Conservation (phyloP, 345 rosid species). For the Citrus reticulata region DNA sequence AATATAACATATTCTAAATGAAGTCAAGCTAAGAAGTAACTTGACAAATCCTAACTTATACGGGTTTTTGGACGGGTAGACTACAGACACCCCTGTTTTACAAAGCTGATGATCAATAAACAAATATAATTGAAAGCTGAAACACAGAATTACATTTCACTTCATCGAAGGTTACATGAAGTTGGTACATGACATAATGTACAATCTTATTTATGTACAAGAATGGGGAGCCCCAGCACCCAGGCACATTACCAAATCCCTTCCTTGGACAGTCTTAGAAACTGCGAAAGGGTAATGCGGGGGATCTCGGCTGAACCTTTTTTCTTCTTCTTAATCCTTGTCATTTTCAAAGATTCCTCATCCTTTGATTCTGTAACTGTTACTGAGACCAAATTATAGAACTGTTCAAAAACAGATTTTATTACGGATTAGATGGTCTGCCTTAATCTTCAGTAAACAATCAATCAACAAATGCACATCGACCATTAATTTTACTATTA, state of each 20-base stretch:
- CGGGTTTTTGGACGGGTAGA: neutral
- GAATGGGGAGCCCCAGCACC: neutral
- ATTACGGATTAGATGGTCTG: neutral
- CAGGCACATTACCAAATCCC: slow-evolving; percentile 59
- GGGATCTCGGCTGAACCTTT: slow-evolving; percentile 43
- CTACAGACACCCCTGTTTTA: neutral
- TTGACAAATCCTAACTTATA: neutral
- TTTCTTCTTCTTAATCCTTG: slow-evolving; percentile 63
- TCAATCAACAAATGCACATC: neutral
- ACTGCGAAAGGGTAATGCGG: slow-evolving; percentile 53
- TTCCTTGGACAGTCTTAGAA: slow-evolving; percentile 80
- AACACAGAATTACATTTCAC: neutral
- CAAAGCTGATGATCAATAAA: slow-evolving; percentile 13
- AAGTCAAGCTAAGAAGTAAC: neutral
- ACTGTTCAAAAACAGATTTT: slow-evolving; percentile 38
- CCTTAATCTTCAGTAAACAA: neutral
- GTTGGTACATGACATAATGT: neutral
- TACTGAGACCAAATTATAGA: slow-evolving; percentile 72
- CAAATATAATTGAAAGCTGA: slow-evolving; percentile 4
- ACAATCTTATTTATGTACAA: slow-evolving; percentile 21
- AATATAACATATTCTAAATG: neutral
- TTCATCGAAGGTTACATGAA: slow-evolving; percentile 11
- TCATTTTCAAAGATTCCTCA: slow-evolving; percentile 44
- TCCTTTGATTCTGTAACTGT: slow-evolving; percentile 51
- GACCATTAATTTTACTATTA: neutral